Evolutionary conservation across 768 basidiomycete genomes (phyloP), one percentile per base, ranked within the genome.

Genomic region (Auricularia heimuer): DNA sequence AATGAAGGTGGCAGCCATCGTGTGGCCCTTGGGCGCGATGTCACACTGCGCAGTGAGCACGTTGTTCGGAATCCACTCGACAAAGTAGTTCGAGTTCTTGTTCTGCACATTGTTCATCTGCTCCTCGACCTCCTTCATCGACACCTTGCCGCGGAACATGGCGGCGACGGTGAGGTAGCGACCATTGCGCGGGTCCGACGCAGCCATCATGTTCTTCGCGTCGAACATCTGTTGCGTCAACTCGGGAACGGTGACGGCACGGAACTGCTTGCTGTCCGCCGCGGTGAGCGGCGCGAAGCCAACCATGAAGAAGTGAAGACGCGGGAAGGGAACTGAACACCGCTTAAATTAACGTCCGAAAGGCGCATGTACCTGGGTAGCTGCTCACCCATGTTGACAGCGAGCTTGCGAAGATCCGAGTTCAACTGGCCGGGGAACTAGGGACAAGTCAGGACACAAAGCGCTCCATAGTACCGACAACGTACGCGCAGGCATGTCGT

Each of bases 121-220:
- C 74, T 98, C 97, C 78, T 99, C 97, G 65, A 99, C 93, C 75
- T 99, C 97, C 79, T 96, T 96, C 95, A 98, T 98, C n/a, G 94
- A 92, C 64, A 98, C 94, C 78, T 95, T 95, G 70, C 97, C 97
- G 78, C 97, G 94, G 94, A 97, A 99, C 71, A 94, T 88, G 68
- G 94, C 94, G 35, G 94, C 94, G 68, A 96, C 96, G 47, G 97
- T 99, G 67, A 99, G 88, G 81, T 98, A 99, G 71, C 94, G 91
- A 68, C 97, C 97, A 70, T 97, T 91, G 73, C 94, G 82, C 51
- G 97, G 97, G 80, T 98, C 94, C 29, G 91, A 91, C 29, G 97
- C 97, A 70, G 95, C 94, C 94, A 98, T 96, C 93, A 96, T 95
- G 88, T 98, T 98, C 86, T 97, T 98, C 56, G 94, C 92, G 71